phyloP scores from a whole-genome alignment of 345 rosid genomes.

The Atalantia buxifolia region DNA sequence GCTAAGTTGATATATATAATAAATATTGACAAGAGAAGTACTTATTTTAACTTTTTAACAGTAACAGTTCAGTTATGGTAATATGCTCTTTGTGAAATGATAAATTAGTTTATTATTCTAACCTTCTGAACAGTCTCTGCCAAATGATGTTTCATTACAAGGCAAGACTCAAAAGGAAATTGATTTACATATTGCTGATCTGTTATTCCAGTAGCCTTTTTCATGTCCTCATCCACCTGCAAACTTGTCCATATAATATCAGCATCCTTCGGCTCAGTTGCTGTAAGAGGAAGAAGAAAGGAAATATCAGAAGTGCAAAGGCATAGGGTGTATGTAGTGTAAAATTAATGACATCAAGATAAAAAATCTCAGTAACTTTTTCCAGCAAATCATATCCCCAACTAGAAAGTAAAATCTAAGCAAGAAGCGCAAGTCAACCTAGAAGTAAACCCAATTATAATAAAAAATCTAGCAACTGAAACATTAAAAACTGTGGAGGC shows the following conservation, averaged over 20 bases:
- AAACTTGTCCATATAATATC: conserved; percentile 88
- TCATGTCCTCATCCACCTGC: conserved; percentile 84
- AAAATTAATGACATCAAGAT: background rate
- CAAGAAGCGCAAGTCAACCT: background rate
- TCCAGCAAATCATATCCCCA: background rate
- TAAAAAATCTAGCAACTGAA: conserved; percentile 2
- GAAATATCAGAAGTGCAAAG: background rate
- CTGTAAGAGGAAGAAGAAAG: conserved; percentile 31
- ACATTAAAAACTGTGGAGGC: background rate
- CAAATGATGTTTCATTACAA: conserved; percentile 99
- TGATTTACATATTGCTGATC: conserved; percentile 75
- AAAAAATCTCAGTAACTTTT: background rate
- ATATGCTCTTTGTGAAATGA: background rate
- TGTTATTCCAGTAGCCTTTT: conserved; percentile 68
- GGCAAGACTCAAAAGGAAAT: conserved; percentile 92
- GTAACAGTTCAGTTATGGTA: background rate
- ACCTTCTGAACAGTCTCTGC: conserved; percentile 91
- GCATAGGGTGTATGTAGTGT: background rate
- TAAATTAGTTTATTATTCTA: conserved; percentile 8
- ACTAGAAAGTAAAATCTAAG: background rate
- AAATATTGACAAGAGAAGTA: background rate
- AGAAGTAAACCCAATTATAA: background rate
- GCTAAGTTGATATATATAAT: background rate
- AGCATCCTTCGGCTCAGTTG: conserved; percentile 73
- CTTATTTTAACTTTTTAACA: background rate